Conservation (phyloP, 2,329 filamentous ascomycete genomes). For the Pseudodiploospora longispora region DNA sequence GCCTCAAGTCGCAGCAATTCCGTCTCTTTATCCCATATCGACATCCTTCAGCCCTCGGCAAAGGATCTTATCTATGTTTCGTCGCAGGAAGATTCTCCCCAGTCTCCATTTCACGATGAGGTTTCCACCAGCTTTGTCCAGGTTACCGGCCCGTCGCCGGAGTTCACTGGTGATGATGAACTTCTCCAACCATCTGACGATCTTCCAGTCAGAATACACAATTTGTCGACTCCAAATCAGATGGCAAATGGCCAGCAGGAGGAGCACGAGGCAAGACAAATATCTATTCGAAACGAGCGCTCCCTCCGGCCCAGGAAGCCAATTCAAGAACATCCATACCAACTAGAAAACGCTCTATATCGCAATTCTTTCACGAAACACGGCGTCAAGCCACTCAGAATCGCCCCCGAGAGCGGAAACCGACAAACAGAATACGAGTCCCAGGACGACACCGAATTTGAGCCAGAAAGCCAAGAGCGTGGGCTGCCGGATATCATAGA, state of each 20-base stretch:
- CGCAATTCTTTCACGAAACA: conserved; percentile 44
- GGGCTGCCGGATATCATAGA: conserved; percentile 21
- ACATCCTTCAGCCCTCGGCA: no score
- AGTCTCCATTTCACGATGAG: conserved; percentile 18
- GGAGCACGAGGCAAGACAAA: conserved; percentile 16
- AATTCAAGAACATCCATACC: conserved; percentile 53
- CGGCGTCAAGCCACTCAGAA: conserved; percentile 44
- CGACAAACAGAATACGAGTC: conserved; percentile 33
- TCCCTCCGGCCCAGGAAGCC: conserved; percentile 52
- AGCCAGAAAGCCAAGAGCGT: conserved; percentile 42
- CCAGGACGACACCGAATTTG: conserved; percentile 41
- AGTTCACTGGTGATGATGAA: conserved; percentile 9
- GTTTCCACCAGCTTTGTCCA: conserved; percentile 31
- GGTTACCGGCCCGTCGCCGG: conserved; percentile 22
- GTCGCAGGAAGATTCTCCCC: no score
- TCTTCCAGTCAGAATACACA: no score
- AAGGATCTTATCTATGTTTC: no score
- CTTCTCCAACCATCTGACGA: not conserved
- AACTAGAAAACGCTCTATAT: conserved; percentile 48
- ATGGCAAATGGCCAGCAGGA: conserved; percentile 10
- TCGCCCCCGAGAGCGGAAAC: conserved; percentile 25
- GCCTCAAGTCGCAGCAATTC: conserved; percentile 9
- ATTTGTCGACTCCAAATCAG: not conserved
- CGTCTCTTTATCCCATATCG: no score
- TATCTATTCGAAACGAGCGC: conserved; percentile 31